These are phyloP conservation scores for Trametes polyzona DNA, from an alignment of 1,284 basidiomycete species.

Conservation along the genomic window DNA sequence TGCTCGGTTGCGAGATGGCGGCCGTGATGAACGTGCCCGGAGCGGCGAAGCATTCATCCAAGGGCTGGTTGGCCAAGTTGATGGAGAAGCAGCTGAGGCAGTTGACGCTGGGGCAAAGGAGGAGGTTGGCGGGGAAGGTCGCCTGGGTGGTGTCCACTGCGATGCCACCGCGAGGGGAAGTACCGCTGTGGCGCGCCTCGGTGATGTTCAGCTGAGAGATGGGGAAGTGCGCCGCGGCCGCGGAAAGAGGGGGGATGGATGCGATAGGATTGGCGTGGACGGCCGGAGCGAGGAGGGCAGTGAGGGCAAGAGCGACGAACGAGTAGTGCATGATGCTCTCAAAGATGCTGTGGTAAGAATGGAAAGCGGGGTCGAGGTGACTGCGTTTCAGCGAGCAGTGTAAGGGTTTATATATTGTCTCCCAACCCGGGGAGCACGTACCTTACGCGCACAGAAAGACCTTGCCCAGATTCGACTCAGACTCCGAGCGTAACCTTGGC, in stretches of 20 bases:
- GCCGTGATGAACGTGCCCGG: neutral
- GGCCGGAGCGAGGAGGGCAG: neutral
- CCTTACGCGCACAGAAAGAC: too few relatives aligned
- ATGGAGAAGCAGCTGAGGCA: neutral
- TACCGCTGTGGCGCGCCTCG: neutral
- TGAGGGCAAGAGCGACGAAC: neutral
- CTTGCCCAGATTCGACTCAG: too few relatives aligned
- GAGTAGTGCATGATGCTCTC: neutral
- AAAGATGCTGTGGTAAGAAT: neutral
- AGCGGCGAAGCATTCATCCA: conserved; percentile 2
- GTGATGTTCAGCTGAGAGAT: neutral
- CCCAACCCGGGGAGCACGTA: too few relatives aligned
- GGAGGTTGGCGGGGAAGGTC: conserved; percentile 2
- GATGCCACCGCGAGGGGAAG: neutral
- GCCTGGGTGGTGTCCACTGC: neutral
- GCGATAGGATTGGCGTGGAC: neutral
- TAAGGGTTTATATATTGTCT: too few relatives aligned
- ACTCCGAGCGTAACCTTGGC: too few relatives aligned
- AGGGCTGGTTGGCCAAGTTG: neutral
- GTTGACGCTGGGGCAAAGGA: neutral
- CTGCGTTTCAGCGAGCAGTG: too few relatives aligned
- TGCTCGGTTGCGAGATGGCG: conserved; percentile 13
- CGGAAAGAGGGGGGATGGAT: neutral
- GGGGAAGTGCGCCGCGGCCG: neutral
- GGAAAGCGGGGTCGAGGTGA: too few relatives aligned